Percentiles rank a stretch among this genome's conserved stretches.
Evolutionary conservation across 176 grass and related monocot genomes (phyloP).

Genomic region (Elymus sibiricus): DNA sequence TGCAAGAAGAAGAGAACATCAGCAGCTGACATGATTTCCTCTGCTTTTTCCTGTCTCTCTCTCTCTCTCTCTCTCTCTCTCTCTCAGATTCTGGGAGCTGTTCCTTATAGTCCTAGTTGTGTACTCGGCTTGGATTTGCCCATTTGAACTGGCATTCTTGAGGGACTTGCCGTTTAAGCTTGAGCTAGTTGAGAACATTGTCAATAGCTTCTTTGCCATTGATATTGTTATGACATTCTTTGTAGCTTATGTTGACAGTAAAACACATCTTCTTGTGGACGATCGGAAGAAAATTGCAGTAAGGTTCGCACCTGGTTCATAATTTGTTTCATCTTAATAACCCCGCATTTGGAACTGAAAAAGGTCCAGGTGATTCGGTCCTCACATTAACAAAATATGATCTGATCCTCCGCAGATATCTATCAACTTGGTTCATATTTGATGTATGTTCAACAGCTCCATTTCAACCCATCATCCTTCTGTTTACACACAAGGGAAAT

Average conservation of each 20-base stretch:
- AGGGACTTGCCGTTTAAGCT: constrained; percentile 59
- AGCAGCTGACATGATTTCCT: constrained; percentile 40
- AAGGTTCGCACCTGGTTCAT: constrained; percentile 49
- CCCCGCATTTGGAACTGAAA: background rate
- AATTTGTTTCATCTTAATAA: constrained; percentile 13
- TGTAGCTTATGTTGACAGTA: constrained; percentile 72
- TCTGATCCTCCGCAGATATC: constrained; percentile 58
- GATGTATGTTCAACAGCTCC: constrained; percentile 90
- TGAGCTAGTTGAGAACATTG: constrained; percentile 67
- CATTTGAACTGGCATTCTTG: constrained; percentile 90
- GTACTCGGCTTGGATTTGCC: constrained; percentile 92
- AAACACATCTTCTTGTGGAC: constrained; percentile 80
- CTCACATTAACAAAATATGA: constrained; percentile 11
- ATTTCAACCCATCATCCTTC: constrained; percentile 69
- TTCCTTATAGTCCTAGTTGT: constrained; percentile 80
- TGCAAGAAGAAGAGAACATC: background rate
- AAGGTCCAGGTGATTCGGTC: background rate
- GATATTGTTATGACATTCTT: constrained; percentile 97
- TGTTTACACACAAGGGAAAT: constrained; percentile 58
- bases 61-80: constrained; percentile 29
- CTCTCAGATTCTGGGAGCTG: constrained; percentile 86
- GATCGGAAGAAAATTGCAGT: constrained; percentile 71
- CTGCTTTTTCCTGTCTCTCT: constrained; percentile 32
- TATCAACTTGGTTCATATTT: constrained; percentile 91
- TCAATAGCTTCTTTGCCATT: constrained; percentile 78